Evolutionary conservation across 495 filamentous ascomycete species (phyloP).

Genomic region (Hypoxylon lenormandii): DNA sequence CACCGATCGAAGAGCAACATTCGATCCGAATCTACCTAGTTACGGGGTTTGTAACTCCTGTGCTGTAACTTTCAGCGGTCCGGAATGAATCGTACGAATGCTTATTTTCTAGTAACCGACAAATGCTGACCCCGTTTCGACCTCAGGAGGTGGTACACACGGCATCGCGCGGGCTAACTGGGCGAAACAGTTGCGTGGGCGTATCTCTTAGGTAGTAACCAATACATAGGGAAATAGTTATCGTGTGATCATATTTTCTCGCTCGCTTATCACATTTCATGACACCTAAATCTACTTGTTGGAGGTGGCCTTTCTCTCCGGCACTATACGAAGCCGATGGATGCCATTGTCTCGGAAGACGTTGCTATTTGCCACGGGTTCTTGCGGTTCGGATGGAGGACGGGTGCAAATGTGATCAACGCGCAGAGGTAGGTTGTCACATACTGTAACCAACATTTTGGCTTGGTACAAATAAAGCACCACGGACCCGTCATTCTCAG

Average conservation of each 20-base stretch:
- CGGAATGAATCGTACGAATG: slow-evolving; percentile 11
- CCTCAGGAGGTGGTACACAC: slow-evolving; percentile 16
- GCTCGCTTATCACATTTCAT: neutral
- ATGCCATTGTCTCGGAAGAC: slow-evolving; percentile 30
- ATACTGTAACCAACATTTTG: neutral
- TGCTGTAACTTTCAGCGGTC: neutral
- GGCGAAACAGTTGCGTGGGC: neutral
- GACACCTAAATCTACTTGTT: neutral
- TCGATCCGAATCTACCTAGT: neutral
- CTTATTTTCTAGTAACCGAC: slow-evolving; percentile 1
- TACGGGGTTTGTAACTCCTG: neutral
- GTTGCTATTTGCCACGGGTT: slow-evolving; percentile 31
- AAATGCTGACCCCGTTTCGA: neutral
- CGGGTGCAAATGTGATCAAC: slow-evolving; percentile 24
- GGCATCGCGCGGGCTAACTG: neutral
- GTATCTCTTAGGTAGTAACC: slow-evolving; percentile 2
- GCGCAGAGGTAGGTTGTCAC: slow-evolving; percentile 15
- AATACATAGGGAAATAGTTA: neutral
- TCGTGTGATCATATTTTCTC: slow-evolving; percentile 1
- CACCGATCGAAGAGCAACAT: no score
- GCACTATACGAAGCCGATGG: slow-evolving; percentile 17
- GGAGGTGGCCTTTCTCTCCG: neutral
- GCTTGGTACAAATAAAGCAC: neutral
- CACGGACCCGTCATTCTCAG: no score
- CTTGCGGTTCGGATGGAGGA: slow-evolving; percentile 19